A percentile compares a stretch with the other conserved stretches of the same genome.
phyloP scores from a whole-genome alignment of 1,139 yeast genomes.

The Pichia sp. region DNA sequence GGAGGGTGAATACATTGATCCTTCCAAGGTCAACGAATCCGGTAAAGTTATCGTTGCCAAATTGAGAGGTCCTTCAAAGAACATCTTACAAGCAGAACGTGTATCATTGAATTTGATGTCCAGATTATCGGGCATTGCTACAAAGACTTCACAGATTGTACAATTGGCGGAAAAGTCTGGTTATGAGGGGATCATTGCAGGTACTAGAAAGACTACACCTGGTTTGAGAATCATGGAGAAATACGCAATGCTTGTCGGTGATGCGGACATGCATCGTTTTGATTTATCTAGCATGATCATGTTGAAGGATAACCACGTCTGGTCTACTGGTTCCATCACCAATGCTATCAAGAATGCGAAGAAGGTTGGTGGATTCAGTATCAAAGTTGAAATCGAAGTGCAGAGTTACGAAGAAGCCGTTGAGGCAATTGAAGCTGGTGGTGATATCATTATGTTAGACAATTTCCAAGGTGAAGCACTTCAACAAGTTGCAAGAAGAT shows the following conservation, averaged over 20 bases:
- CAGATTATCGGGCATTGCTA: slow-evolving; percentile 86
- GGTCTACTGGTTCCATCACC: slow-evolving; percentile 89
- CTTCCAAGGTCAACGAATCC: slow-evolving; percentile 31
- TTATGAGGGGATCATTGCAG: slow-evolving; percentile 80
- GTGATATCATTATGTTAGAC: slow-evolving; percentile 93
- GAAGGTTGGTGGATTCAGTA: slow-evolving; percentile 78
- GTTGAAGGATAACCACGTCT: slow-evolving; percentile 91
- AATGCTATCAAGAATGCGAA: slow-evolving; percentile 74
- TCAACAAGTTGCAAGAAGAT: slow-evolving; percentile 53
- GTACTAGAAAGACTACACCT: slow-evolving; percentile 98
- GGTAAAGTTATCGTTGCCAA: slow-evolving; percentile 71
- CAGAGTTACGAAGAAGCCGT: slow-evolving; percentile 76
- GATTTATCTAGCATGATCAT: slow-evolving; percentile 92
- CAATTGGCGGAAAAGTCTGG: slow-evolving; percentile 63
- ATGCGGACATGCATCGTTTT: slow-evolving; percentile 87
- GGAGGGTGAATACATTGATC: slow-evolving; percentile 61
- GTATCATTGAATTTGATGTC: slow-evolving; percentile 78
- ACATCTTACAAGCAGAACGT: slow-evolving; percentile 76
- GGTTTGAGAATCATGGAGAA: slow-evolving; percentile 84
- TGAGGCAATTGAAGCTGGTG: slow-evolving; percentile 92
- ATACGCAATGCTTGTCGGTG: slow-evolving; percentile 93
- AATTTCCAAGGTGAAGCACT: slow-evolving; percentile 69
- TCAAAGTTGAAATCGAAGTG: slow-evolving; percentile 90
- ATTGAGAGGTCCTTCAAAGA: slow-evolving; percentile 73
- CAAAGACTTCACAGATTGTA: slow-evolving; percentile 56